These are phyloP conservation scores for Straminergon stramineum DNA, from an alignment of 225 moss, liverwort and hornwort species.

Conservation along the genomic window DNA sequence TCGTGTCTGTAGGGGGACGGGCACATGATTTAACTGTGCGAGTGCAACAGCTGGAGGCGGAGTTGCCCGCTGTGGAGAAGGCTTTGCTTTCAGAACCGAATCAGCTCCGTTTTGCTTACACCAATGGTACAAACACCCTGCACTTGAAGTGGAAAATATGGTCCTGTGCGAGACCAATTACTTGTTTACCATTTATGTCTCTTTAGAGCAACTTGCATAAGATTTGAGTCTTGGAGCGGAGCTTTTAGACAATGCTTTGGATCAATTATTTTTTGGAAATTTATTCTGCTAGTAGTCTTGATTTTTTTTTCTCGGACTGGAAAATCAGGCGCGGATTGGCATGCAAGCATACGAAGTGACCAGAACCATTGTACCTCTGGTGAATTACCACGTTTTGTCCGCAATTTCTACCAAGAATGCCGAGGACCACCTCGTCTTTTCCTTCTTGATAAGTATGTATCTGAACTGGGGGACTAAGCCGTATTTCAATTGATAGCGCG, in stretches of 20 bases:
- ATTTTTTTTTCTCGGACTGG: background rate
- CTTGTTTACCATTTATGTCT: background rate
- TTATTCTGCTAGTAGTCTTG: background rate
- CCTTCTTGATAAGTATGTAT: conserved; percentile 77
- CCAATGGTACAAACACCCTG: conserved; percentile 38
- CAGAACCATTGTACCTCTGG: conserved; percentile 96
- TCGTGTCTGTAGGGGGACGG: conserved; percentile 64
- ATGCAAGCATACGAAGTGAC: conserved; percentile 92
- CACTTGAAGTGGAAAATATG: background rate
- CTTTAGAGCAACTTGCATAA: background rate
- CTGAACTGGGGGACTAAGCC: background rate
- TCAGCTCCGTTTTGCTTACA: conserved; percentile 81
- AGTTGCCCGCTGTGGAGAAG: conserved; percentile 82
- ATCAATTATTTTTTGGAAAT: background rate
- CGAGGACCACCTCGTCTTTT: conserved; percentile 94
- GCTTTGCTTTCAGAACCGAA: conserved; percentile 80
- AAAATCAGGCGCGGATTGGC: conserved; percentile 80
- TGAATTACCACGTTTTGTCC: conserved; percentile 86
- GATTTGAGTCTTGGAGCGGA: background rate
- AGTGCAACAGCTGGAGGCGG: conserved; percentile 75
- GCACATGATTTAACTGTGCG: conserved; percentile 69
- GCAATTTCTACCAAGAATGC: conserved; percentile 88
- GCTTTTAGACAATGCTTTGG: background rate
- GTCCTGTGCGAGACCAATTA: background rate
- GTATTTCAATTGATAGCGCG: background rate